Base-by-base conservation (phyloP, 352 stramenopile genomes). In the Pythium oligandrum region DNA sequence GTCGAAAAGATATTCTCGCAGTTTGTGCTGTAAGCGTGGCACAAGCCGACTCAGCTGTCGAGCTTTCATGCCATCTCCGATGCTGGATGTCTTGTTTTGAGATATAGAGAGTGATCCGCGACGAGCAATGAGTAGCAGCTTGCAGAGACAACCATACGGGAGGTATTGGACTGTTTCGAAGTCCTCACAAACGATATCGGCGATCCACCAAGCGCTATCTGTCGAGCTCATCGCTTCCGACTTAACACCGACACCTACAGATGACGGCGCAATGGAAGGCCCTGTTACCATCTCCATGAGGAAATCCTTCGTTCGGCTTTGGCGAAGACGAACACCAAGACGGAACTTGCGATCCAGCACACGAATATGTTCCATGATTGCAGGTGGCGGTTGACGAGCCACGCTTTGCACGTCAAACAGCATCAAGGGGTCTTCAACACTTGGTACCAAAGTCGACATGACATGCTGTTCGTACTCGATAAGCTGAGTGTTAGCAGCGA, bases 181-280 rank as follows among this genome's bases (percentile, higher is more conserved):
- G 53, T 95, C 84, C 53, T 91, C 84, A 42, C 84, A 93, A 3
- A 95, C 84, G 47, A 95, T 91, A 37, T 95, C 84, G 10, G 80
- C 82, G 53, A 95, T 95, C 84, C 84, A 95, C 78, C 71, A 91
- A 6, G 73, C 68, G 39, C 67, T 79, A 43, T 75, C 70, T 0
- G 61, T 54, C 17, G 63, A 68, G 6, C 61, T 59, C 4, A 50
- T 53, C 35, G 51, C 52, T 6, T 44, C 44, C 1, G 40, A 26
- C 31, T 48, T 49, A 42, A 42, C 44, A 44, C 51, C 61, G 48
- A 12, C 53, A 43, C 55, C 83, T 52, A 39, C 73, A 66, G 40
- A 26, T 26, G 17, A 26, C 17, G 17, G 17, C 17, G 17, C 17
- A 26, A 26, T 26, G 17, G 17, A 26, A 26, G 17, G 17, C 17